Evolutionary conservation across 2,329 filamentous ascomycete species (phyloP).

Genomic region (Teratosphaeria destructans): DNA sequence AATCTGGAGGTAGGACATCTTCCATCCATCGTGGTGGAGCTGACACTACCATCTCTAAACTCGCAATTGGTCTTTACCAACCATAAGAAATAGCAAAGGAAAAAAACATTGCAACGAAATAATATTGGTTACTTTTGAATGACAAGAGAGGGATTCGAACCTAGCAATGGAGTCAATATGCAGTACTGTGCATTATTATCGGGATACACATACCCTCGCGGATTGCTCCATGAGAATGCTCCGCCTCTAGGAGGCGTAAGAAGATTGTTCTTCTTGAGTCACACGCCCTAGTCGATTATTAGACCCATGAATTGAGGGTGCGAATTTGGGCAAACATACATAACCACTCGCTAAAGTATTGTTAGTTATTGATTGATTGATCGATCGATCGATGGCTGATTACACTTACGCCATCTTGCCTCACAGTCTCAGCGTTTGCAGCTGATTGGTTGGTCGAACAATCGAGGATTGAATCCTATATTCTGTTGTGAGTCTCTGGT

Average conservation of each 20-base stretch:
- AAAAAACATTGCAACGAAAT: background rate
- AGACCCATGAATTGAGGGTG: background rate
- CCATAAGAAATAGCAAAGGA: background rate
- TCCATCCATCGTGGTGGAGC: no score
- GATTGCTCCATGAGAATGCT: background rate
- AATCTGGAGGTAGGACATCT: no score
- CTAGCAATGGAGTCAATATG: no score
- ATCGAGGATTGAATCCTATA: background rate
- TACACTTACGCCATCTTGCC: background rate
- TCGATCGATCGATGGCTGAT: background rate
- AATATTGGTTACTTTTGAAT: background rate
- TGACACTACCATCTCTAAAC: no score
- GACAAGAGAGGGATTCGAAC: background rate
- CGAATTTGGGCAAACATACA: background rate
- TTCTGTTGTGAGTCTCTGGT: background rate
- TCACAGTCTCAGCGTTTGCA: background rate
- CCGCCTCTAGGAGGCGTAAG: background rate
- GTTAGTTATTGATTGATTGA: background rate
- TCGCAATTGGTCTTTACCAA: no score
- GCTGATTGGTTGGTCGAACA: background rate
- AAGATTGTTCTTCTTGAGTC: background rate
- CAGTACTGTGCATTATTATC: no score
- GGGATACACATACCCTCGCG: background rate
- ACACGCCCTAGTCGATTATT: background rate
- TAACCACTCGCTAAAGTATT: background rate